phyloP scores from a whole-genome alignment of 1,284 basidiomycete genomes.

The Irpex sp. region DNA sequence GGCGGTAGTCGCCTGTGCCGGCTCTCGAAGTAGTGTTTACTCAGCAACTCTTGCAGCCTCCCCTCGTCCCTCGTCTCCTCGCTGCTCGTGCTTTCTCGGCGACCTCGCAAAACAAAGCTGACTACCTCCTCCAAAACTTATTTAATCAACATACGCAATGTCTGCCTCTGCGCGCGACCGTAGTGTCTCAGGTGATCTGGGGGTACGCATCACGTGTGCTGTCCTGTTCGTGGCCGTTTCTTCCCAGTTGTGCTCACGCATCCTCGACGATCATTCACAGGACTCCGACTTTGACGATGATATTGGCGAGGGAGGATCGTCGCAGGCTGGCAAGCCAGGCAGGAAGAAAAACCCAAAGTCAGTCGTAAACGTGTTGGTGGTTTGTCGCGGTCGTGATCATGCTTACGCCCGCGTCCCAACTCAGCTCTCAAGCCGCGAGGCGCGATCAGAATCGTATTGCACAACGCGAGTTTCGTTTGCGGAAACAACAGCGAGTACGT shows the following conservation, averaged over 20 bases:
- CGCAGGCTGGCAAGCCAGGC: conserved; percentile 60
- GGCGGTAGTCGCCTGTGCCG: not conserved
- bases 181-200: conserved; percentile 54
- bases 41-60: conserved; percentile 6
- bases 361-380: conserved; percentile 21
- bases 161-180: conserved; percentile 44
- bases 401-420: conserved; percentile 27
- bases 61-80: conserved; percentile 1
- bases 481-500: conserved; percentile 81
- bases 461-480: conserved; percentile 86
- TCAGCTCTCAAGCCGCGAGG: conserved; percentile 80
- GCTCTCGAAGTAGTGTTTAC: conserved; percentile 2
- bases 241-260: conserved; percentile 11
- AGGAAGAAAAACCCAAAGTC: conserved; percentile 86
- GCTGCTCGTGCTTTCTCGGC: not conserved
- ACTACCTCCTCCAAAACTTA: not conserved
- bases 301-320: conserved; percentile 24
- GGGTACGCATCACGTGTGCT: conserved; percentile 32
- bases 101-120: not conserved
- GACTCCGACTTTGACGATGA: conserved; percentile 55
- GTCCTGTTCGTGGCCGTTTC: not conserved
- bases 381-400: conserved; percentile 24
- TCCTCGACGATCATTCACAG: conserved; percentile 25
- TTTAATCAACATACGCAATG: conserved; percentile 16
- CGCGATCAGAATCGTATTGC: conserved; percentile 91